These are phyloP conservation scores for Kazachstania sp. DNA, from an alignment of 1,139 yeast genomes.

Conservation along the genomic window DNA sequence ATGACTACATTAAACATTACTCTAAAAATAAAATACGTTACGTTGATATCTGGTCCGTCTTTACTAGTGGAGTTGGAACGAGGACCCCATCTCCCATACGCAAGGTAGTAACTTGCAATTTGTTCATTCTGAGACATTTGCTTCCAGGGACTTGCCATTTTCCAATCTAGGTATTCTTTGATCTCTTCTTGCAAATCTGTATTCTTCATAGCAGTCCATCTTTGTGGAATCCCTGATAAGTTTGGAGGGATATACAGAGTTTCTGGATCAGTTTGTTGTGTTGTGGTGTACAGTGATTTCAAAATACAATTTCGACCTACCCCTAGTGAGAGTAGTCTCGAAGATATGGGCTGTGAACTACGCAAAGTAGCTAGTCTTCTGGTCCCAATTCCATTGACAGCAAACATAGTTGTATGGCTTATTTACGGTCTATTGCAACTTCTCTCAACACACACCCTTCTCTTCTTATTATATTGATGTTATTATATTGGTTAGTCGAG, in stretches of 20 bases:
- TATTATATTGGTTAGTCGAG: too few relatives aligned
- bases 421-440: too few relatives aligned
- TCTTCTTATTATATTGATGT: too few relatives aligned
- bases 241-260: constrained; percentile 22
- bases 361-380: too few relatives aligned
- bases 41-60: constrained; percentile 3
- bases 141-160: constrained; percentile 38
- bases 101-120: constrained; percentile 30
- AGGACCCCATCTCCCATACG: constrained; percentile 27
- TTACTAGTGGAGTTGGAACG: constrained; percentile 6
- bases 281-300: too few relatives aligned
- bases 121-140: constrained; percentile 31
- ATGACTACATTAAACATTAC: constrained; percentile 19
- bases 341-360: too few relatives aligned
- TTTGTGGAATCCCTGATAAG: constrained; percentile 10
- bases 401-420: too few relatives aligned
- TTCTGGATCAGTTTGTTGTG: neutral
- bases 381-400: too few relatives aligned
- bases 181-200: constrained; percentile 37
- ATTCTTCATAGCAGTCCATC: constrained; percentile 34
- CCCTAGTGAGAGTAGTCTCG: too few relatives aligned
- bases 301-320: too few relatives aligned
- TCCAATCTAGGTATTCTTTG: constrained; percentile 37
- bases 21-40: constrained; percentile 15
- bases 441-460: too few relatives aligned